Conservation (phyloP, 306 rosid genomes). For the Vigna unguiculata region DNA sequence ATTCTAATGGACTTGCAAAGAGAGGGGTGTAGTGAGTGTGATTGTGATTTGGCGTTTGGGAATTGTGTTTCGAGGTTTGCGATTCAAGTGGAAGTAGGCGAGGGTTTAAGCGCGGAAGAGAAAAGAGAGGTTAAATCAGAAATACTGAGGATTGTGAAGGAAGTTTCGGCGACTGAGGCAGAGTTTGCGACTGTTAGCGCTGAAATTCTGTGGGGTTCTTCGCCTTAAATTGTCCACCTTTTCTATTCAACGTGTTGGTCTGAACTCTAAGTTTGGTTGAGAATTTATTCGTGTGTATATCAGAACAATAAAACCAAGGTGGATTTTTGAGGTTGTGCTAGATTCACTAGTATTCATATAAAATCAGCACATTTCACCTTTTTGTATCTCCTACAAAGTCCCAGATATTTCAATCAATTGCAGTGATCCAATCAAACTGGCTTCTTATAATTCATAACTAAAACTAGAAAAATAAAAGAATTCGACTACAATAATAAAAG, state of each 20-base stretch:
- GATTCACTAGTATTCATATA: too few species aligned
- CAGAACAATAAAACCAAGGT: too few species aligned
- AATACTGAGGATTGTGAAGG: constrained; percentile 58
- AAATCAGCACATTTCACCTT: too few species aligned
- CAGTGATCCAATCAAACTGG: too few species aligned
- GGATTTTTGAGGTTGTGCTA: too few species aligned
- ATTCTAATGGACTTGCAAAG: constrained; percentile 67
- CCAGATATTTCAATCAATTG: too few species aligned
- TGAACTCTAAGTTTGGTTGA: too few species aligned
- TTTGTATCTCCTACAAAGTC: too few species aligned
- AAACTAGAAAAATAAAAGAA: too few species aligned
- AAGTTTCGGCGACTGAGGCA: constrained; percentile 58
- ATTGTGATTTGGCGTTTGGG: constrained; percentile 40
- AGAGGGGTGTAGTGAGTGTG: constrained; percentile 16
- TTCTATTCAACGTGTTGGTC: not conserved
- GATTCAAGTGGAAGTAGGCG: constrained; percentile 66
- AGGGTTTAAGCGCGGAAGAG: constrained; percentile 62
- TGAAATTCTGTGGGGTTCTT: constrained; percentile 75
- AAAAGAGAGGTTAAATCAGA: constrained; percentile 58
- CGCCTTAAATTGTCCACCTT: not conserved
- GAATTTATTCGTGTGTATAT: too few species aligned
- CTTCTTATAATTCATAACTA: too few species aligned
- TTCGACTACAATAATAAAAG: too few species aligned
- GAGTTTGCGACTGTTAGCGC: constrained; percentile 61
- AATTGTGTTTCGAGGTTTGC: constrained; percentile 65